Evolutionary conservation across 2,329 filamentous ascomycete species (phyloP), one percentile per base, ranked within the genome.

Genomic region (Metarhizium rileyi): DNA sequence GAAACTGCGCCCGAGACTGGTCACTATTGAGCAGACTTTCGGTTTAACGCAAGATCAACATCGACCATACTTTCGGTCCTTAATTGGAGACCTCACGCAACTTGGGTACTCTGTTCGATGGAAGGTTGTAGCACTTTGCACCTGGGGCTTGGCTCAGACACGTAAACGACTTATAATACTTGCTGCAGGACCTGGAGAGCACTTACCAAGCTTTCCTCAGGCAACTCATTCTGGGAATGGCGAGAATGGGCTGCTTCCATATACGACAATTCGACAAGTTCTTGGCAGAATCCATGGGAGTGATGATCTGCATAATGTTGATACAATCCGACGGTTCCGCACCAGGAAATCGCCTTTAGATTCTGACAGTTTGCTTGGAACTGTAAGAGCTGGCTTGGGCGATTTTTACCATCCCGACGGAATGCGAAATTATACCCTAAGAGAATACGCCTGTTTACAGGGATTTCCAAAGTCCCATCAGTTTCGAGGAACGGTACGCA

Each of bases 21-120:
- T 87, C 2, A 94, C 87, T 0, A 68, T 94, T 1, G 89, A 95
- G 57, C 85, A 95, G 59, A 90, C 88, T 0, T 82, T 80, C 47
- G 87, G 87, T 0, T 74, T 94, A 1, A 63, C 77, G 0, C 69
- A 73, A 22, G 65, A 75, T 0, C 64, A 71, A 0, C 80, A 83
- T 49, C 63, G 67, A 10, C 64, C 69, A 0, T 81, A 77, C 47
- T 83, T 90, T 44, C 70, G 75, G 36, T 66, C 72, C 0, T 64
- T 90, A 0, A 68, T 93, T 3, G 68, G 75, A 25, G 78, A 82
- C 28, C 82, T 90, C 48, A 81, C 85, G 0, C 66, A 76, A 3
- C 64, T 74, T 25, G 80, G 80, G 2, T 94, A 87, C 61, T 87
- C 82, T 0, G 70, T 91, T 0, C 71, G 81, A 2, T 93, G 86